A percentile compares a stretch with the other conserved stretches of the same genome.
phyloP scores from a whole-genome alignment of 805 yeast genomes.

The Vanderwaltozyma polyspora region DNA sequence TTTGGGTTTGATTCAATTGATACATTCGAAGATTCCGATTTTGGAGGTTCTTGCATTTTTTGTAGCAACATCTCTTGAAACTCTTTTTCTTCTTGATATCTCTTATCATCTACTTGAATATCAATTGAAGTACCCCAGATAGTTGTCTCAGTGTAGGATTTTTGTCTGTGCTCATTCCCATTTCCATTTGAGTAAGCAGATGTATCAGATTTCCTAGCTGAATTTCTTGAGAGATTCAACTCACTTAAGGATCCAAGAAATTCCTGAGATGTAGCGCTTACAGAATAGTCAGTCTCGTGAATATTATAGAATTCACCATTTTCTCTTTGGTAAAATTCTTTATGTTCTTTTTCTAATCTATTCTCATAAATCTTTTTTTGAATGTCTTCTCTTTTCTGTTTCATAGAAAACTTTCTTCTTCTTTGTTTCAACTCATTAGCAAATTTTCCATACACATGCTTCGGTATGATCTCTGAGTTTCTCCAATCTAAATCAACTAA shows the following conservation, averaged over 20 bases:
- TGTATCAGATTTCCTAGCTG: too few species aligned
- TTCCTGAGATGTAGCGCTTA: too few species aligned
- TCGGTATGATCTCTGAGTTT: constrained; percentile 31
- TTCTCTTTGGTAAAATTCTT: constrained; percentile 50
- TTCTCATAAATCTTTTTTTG: constrained; percentile 44
- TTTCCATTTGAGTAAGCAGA: too few species aligned
- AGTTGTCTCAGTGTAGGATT: constrained; percentile 35
- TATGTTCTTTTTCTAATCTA: constrained; percentile 45
- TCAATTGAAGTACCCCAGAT: constrained; percentile 62
- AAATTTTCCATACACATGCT: constrained; percentile 36
- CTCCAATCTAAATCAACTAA: constrained; percentile 82
- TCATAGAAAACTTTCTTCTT: constrained; percentile 36
- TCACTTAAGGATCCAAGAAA: constrained; percentile 1
- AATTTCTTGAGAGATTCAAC: too few species aligned
- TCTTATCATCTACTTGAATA: constrained; percentile 24
- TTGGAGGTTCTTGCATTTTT: constrained; percentile 32
- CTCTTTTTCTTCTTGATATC: constrained; percentile 36
- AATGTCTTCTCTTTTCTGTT: constrained; percentile 50
- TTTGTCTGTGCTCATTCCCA: too few species aligned
- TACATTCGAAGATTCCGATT: too few species aligned
- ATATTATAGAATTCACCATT: constrained; percentile 32
- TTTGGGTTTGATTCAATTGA: too few species aligned
- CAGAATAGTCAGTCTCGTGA: too few species aligned
- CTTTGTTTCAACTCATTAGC: constrained; percentile 48
- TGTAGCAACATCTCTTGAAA: constrained; percentile 39